phyloP scores from a whole-genome alignment of 208 protist genomes.

The Acanthamoeba castellanii region DNA sequence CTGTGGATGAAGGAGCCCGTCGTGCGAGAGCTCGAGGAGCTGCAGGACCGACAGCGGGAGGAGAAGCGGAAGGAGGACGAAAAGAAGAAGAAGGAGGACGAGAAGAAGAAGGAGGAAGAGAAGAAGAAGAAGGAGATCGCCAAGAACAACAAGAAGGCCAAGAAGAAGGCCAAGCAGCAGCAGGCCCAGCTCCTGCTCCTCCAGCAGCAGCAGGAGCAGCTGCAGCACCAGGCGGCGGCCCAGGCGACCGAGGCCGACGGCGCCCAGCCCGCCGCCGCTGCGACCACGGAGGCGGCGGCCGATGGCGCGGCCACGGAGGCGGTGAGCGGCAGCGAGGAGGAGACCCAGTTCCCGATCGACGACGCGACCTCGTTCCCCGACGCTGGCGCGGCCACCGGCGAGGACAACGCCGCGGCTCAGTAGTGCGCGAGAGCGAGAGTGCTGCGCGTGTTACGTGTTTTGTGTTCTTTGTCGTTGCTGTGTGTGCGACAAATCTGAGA shows the following conservation, averaged over 20 bases:
- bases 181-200: background rate
- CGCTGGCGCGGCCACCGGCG: too few species aligned
- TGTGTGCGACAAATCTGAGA: too few species aligned
- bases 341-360: slow-evolving; percentile 10
- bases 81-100: background rate
- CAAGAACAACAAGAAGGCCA: background rate
- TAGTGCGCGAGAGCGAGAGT: too few species aligned
- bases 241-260: background rate
- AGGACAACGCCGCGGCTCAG: too few species aligned
- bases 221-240: background rate
- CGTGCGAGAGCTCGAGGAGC: slow-evolving; percentile 44
- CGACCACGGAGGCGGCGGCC: background rate
- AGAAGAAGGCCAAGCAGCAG: background rate
- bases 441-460: too few species aligned
- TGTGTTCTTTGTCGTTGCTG: too few species aligned
- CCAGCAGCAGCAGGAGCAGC: background rate
- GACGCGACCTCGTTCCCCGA: background rate
- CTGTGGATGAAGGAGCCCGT: slow-evolving; percentile 63
- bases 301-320: background rate
- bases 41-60: slow-evolving; percentile 14
- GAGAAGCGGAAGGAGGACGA: slow-evolving; percentile 35
- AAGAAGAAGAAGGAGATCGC: slow-evolving; percentile 1
- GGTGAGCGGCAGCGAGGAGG: background rate
- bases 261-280: background rate
- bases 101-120: slow-evolving; percentile 25